Evolutionary conservation across 371 early-diverging fungal species (phyloP).

Genomic region (Mucor velutinosus): DNA sequence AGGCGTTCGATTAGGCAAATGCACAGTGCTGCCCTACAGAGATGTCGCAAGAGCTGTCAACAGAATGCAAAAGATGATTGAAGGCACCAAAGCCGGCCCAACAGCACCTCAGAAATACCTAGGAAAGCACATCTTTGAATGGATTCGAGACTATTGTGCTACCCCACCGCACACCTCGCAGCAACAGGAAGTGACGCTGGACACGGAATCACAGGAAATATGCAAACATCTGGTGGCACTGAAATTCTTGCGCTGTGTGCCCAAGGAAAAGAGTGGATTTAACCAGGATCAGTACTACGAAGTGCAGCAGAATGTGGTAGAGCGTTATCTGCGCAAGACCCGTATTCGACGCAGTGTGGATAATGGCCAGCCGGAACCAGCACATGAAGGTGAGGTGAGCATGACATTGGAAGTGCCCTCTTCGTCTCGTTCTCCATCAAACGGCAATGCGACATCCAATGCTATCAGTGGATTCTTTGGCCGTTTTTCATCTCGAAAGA

Average conservation of each 20-base stretch:
- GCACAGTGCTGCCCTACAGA: constrained; percentile 15
- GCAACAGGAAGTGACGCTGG: background rate
- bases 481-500: background rate
- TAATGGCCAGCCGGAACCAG: background rate
- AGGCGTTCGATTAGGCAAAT: constrained; percentile 12
- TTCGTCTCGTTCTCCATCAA: background rate
- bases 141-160: constrained; percentile 14
- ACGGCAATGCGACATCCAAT: background rate
- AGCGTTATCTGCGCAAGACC: constrained; percentile 13
- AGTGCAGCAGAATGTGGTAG: constrained; percentile 19
- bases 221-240: constrained; percentile 15
- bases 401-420: constrained; percentile 10
- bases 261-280: constrained; percentile 2
- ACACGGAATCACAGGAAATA: constrained; percentile 10
- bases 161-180: constrained; percentile 1
- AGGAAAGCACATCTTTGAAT: constrained; percentile 18
- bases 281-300: constrained; percentile 1
- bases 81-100: background rate
- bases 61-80: constrained; percentile 18
- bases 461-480: constrained; percentile 1
- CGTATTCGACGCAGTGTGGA: constrained; percentile 9
- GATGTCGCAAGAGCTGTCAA: constrained; percentile 11
- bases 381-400: background rate
- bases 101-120: background rate
- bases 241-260: constrained; percentile 6